Evolutionary conservation across 306 rosid genomes (phyloP), one percentile per base, ranked within the genome.

Genomic region (Lathyrus oleraceus): DNA sequence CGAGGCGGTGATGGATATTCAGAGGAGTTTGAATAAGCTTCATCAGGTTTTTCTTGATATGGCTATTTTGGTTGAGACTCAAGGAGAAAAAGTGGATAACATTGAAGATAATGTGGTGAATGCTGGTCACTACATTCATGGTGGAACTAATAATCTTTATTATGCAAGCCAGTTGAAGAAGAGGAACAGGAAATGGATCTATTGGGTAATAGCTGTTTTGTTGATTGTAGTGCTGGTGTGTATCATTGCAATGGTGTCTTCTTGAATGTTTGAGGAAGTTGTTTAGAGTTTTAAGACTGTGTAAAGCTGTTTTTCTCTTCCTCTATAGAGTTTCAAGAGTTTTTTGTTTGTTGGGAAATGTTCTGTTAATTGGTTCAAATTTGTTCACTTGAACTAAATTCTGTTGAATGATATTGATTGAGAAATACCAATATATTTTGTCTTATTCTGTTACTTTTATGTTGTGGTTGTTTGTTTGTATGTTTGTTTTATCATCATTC

Each of bases 1-100:
- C n/a, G 89, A 89, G 64, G 87, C 92, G 0, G 91, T 86, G 81
- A 74, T 86, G 81, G 92, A 95, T 76, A 83, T 91, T 6, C 95
- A 86, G 77, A 88, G 80, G 70, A 95, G 99, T 71, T 85, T 95
- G 91, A 85, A 84, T 19, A 91, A 87, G 86, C 95, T 95, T 78
- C 96, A 91, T 23, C 97, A 95, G 61, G 95, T 95, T 49, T 94
- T 94, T 75, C 88, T 94, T 69, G 99, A 91, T 70, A 94, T 94
- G 99, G 97, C 96, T 53, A 79, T 94, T 79, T 71, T 91, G 79
- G 92, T 94, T 44, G 96, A 94, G 82, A 80, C 87, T 12, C 97
- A 89, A 62, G 97, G 95, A 16, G 92, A 86, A 21, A 79, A 89
- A 47, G 32, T 94, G 21, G 97, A 94, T 42, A 87, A 83, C 52